Evolutionary conservation across 352 stramenopile species (phyloP), one percentile per base, ranked within the genome.

Genomic region (Globisporangium nunn): DNA sequence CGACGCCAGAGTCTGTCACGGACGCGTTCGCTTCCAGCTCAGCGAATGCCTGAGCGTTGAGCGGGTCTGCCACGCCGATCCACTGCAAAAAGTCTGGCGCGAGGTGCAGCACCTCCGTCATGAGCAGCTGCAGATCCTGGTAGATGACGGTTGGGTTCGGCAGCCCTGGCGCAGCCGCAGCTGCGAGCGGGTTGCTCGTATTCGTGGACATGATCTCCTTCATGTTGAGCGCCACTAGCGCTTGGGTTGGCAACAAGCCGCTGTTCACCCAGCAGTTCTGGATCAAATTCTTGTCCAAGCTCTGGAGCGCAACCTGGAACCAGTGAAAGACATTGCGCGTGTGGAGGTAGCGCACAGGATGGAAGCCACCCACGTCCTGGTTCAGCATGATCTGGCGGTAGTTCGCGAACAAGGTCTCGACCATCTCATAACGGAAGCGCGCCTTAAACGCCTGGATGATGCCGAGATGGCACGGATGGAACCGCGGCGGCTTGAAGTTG

Each of bases 251-350:
- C 40, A 93, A 55, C 56, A 93, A 47, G 1, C 83, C 83, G 23
- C 79, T 91, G 29, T 84, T 70, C 0, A 91, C 66, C 83, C 83
- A 93, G 59, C 78, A 87, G 41, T 65, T 75, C 58, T 88, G 79
- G 33, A 93, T 83, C 30, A 90, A 54, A 8, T 80, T 66, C 37
- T 75, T 79, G 53, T 88, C 70, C 18, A 93, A 68, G 30, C 81
- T 91, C 48, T 87, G 68, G 12, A 93, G 62, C 49, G 83, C 79
- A 39, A 91, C 70, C 54, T 81, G 72, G 56, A 93, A 73, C 83
- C 83, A 93, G 60, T 93, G 79, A 54, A 93, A 88, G n/a, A 93
- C 71, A 52, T 91, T 93, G 39, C 79, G 74, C 29, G 79, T 84
- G 54, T 93, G 79, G 55, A 93, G 52, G 44, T 85, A 62, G 7